Conservation (phyloP, 306 rosid genomes). For the Quercus robur region DNA sequence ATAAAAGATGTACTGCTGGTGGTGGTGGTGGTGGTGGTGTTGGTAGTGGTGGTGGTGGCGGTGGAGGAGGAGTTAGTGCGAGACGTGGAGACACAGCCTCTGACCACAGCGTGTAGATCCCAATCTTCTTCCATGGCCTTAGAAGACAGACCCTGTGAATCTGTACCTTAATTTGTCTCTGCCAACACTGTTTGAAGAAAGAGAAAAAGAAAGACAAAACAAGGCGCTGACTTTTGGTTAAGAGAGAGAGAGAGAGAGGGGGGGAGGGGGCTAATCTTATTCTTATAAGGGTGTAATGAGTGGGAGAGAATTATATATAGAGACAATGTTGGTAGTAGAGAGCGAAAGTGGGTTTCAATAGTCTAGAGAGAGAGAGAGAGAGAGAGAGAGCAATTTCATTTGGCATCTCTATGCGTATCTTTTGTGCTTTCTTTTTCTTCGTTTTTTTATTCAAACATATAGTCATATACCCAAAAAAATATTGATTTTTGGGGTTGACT, state of each 20-base stretch:
- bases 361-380: conserved; percentile 3
- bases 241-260: not conserved
- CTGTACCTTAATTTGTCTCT: conserved; percentile 30
- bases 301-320: conserved; percentile 29
- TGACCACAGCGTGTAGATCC: conserved; percentile 92
- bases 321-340: conserved; percentile 26
- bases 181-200: conserved; percentile 5
- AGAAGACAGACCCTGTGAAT: conserved; percentile 39
- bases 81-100: conserved; percentile 58
- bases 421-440: not conserved
- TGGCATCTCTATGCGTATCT: conserved; percentile 49
- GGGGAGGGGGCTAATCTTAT: not conserved
- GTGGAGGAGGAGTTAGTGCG: conserved; percentile 8
- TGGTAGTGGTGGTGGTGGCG: not conserved
- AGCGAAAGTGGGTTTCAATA: conserved; percentile 23
- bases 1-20: conserved; percentile 3
- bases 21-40: not conserved
- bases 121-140: conserved; percentile 67
- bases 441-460: too few relatives aligned
- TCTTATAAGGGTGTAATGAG: conserved; percentile 36
- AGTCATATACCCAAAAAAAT: not conserved
- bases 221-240: conserved; percentile 65
- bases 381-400: conserved; percentile 1
- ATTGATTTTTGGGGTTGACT: conserved; percentile 42
- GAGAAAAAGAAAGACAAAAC: conserved; percentile 34